Percentiles rank a stretch among this genome's conserved stretches.
Evolutionary conservation across 2,329 filamentous ascomycete species (phyloP).

Genomic region (Phyllosticta citrichinensis): DNA sequence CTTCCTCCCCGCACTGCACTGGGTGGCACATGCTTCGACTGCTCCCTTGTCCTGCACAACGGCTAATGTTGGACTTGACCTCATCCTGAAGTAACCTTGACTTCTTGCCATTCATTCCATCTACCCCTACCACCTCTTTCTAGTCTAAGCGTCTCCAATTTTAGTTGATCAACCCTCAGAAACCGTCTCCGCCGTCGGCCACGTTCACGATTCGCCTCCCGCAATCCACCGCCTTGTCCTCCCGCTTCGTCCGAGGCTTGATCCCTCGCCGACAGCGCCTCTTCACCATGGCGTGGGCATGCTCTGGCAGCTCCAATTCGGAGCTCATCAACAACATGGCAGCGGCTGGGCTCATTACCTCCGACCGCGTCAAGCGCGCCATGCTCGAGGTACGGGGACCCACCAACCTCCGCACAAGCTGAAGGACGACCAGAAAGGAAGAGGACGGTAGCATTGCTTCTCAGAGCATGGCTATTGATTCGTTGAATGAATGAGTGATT

Average conservation of each 20-base stretch:
- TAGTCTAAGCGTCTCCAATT: neutral
- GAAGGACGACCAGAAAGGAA: neutral
- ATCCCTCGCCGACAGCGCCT: neutral
- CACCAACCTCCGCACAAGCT: neutral
- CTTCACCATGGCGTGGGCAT: constrained; percentile 74
- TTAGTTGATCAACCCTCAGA: neutral
- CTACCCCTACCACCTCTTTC: neutral
- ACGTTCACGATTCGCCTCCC: neutral
- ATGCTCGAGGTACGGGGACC: constrained; percentile 54
- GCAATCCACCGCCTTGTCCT: neutral
- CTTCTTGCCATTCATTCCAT: no score
- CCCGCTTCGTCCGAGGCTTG: neutral
- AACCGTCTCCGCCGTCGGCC: neutral
- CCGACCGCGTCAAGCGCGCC: constrained; percentile 61
- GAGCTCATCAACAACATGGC: constrained; percentile 71
- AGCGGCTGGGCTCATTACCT: constrained; percentile 61
- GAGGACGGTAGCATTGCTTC: neutral
- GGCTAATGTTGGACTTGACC: no score
- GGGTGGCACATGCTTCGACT: no score
- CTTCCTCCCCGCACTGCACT: no score
- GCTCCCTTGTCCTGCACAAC: no score
- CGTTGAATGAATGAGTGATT: no score
- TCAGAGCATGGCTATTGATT: no score
- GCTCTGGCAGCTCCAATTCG: constrained; percentile 63
- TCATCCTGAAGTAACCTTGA: no score